A percentile compares a stretch with the other conserved stretches of the same genome.
These are phyloP conservation scores for Globisporangium rhizosaccharum DNA, from an alignment of 352 stramenopile species.

Conservation along the genomic window DNA sequence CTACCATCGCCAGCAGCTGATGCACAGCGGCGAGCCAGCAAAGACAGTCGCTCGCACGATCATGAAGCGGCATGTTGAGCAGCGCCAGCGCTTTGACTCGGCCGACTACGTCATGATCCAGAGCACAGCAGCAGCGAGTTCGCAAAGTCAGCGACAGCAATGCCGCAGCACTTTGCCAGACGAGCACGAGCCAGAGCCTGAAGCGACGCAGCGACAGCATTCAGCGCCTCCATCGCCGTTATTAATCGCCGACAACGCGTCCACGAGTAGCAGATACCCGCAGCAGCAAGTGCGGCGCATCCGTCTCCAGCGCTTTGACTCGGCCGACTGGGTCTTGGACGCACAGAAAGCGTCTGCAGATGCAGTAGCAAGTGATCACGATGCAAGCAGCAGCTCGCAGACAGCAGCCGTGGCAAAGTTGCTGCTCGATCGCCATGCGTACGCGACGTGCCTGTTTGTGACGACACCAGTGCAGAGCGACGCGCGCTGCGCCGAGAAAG, in stretches of 20 bases:
- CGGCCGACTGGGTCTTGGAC: constrained; percentile 62
- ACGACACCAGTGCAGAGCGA: constrained; percentile 21
- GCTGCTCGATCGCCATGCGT: constrained; percentile 54
- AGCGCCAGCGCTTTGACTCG: constrained; percentile 73
- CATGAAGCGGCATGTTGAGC: constrained; percentile 40
- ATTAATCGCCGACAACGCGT: background rate
- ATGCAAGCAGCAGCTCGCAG: background rate
- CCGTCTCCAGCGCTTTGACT: constrained; percentile 67
- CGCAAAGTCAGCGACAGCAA: background rate
- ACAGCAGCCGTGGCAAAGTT: constrained; percentile 34
- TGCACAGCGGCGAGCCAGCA: background rate
- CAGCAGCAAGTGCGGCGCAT: constrained; percentile 46
- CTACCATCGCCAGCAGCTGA: background rate
- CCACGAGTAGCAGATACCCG: constrained; percentile 1
- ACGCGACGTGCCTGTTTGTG: constrained; percentile 44
- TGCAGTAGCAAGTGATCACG: background rate
- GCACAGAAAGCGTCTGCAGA: background rate
- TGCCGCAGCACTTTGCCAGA: background rate
- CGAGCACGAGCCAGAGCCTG: constrained; percentile 12
- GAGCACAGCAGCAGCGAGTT: background rate
- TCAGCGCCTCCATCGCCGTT: background rate
- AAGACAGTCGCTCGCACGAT: constrained; percentile 35
- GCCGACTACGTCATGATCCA: constrained; percentile 59
- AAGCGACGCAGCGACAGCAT: background rate
- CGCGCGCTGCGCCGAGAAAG: constrained; percentile 16